Base-by-base conservation (phyloP, 345 rosid species). In the Combretum micranthum region DNA sequence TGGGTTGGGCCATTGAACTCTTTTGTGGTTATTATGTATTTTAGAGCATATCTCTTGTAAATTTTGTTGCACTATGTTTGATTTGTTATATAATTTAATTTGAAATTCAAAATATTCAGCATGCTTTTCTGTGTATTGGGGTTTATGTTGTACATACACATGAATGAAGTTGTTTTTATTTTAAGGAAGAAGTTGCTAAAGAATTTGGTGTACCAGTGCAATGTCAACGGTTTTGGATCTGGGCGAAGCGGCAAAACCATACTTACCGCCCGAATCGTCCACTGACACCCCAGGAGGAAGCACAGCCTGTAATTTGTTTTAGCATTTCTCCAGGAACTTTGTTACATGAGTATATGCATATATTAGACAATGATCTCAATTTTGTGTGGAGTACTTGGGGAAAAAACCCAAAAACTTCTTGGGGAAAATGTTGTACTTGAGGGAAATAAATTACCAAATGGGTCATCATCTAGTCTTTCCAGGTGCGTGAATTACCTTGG, bases 161-260 rank as follows among this genome's bases (percentile, higher is more conserved):
- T 25, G 20, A 14, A 17, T 42, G 42, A 68, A 19, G 55, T 45
- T 59, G 44, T 50, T 52, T 45, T 72, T 57, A 32, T 50, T 59
- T 16, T 4, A 80, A 93, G 99, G 99, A 93, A 75, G 97, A 93
- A 56, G 85, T 89, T 62, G 99, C 97, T 39, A 89, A 79, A 76
- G 99, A 85, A 68, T 89, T 89, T 60, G 96, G 91, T 50, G 74
- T 93, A 51, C 96, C 99, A 14, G 82, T 93, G 52, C 90, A 84
- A 61, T 82, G 56, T 73, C 99, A 83, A 68, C 81, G 99, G 44
- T 93, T 80, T 67, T 93, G 99, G 99, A 73, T 83, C 50, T 93
- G 99, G 99, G 97, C 96, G 55, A 93, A 93, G 88, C 79, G 97
- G 48, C 97, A 85, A 67, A 89, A 93, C 77, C 91, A 89, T 71